Evolutionary conservation across 805 yeast genomes (phyloP).

Genomic region (Starmera dryadoides): DNA sequence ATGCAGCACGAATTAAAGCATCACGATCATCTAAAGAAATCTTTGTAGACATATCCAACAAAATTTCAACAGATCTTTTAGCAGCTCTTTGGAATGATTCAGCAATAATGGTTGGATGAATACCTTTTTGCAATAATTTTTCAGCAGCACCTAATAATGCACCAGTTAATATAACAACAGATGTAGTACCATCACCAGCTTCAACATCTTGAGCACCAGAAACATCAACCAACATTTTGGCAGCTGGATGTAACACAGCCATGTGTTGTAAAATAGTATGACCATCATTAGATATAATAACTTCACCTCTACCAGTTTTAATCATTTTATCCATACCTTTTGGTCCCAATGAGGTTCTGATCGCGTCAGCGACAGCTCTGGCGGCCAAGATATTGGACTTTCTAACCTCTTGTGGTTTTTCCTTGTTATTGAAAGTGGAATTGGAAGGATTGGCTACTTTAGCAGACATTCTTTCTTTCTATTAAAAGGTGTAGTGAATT

Average conservation of each 20-base stretch:
- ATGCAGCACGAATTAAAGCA: constrained; percentile 83
- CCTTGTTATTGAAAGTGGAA: constrained; percentile 90
- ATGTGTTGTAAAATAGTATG: constrained; percentile 94
- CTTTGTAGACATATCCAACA: constrained; percentile 77
- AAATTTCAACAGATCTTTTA: constrained; percentile 66
- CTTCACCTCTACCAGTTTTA: constrained; percentile 84
- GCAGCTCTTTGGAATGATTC: constrained; percentile 95
- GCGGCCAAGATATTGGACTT: constrained; percentile 96
- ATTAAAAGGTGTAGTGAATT: too few relatives aligned
- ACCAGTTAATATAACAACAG: constrained; percentile 94
- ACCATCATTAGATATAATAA: constrained; percentile 97
- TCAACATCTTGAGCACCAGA: constrained; percentile 97
- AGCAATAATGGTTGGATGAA: constrained; percentile 92
- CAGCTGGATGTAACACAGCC: constrained; percentile 99
- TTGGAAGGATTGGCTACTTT: constrained; percentile 43
- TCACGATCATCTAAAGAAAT: constrained; percentile 77
- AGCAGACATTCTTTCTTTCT: constrained; percentile 11
- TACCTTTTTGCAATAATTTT: constrained; percentile 77
- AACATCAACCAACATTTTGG: constrained; percentile 95
- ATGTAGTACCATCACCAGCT: constrained; percentile 99
- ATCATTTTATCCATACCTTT: constrained; percentile 99
- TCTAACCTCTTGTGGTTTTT: constrained; percentile 97
- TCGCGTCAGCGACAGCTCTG: constrained; percentile 97
- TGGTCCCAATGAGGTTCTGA: constrained; percentile 91
- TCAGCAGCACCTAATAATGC: constrained; percentile 94